These are phyloP conservation scores for Imleria badia DNA, from an alignment of 768 basidiomycete species.

Conservation along the genomic window DNA sequence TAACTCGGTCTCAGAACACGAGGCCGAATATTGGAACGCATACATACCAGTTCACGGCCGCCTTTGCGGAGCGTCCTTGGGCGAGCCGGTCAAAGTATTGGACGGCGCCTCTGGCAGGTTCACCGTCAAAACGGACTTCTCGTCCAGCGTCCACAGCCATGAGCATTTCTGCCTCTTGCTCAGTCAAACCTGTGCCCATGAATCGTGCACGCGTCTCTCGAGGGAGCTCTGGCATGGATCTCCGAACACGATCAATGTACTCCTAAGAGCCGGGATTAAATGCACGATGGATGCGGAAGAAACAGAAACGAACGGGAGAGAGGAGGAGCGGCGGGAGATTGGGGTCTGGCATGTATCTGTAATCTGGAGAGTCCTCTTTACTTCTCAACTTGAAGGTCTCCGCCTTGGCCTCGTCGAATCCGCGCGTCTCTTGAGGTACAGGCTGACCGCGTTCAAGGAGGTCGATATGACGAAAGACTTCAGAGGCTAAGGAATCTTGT, in stretches of 20 bases:
- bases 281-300: neutral
- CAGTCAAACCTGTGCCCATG: slow-evolving; percentile 49
- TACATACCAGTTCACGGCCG: slow-evolving; percentile 81
- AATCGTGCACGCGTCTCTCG: slow-evolving; percentile 60
- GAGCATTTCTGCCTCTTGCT: slow-evolving; percentile 72
- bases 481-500: slow-evolving; percentile 56
- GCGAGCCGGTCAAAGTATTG: slow-evolving; percentile 78
- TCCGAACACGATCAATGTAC: slow-evolving; percentile 54
- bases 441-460: slow-evolving; percentile 43
- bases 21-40: neutral
- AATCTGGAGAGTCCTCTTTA: slow-evolving; percentile 95
- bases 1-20: slow-evolving; percentile 29
- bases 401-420: slow-evolving; percentile 79
- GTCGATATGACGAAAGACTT: slow-evolving; percentile 75
- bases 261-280: slow-evolving; percentile 40
- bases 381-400: slow-evolving; percentile 81
- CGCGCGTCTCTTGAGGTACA: slow-evolving; percentile 85
- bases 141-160: slow-evolving; percentile 67
- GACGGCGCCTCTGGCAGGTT: slow-evolving; percentile 52
- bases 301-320: slow-evolving; percentile 40
- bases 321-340: slow-evolving; percentile 78
- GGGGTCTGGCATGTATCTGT: slow-evolving; percentile 97
- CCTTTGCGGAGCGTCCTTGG: slow-evolving; percentile 57
- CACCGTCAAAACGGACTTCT: slow-evolving; percentile 64
- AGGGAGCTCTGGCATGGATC: slow-evolving; percentile 75